Percentiles rank a stretch among this genome's conserved stretches.
Evolutionary conservation across 345 rosid genomes (phyloP).

Genomic region (Gynandropsis gynandra): DNA sequence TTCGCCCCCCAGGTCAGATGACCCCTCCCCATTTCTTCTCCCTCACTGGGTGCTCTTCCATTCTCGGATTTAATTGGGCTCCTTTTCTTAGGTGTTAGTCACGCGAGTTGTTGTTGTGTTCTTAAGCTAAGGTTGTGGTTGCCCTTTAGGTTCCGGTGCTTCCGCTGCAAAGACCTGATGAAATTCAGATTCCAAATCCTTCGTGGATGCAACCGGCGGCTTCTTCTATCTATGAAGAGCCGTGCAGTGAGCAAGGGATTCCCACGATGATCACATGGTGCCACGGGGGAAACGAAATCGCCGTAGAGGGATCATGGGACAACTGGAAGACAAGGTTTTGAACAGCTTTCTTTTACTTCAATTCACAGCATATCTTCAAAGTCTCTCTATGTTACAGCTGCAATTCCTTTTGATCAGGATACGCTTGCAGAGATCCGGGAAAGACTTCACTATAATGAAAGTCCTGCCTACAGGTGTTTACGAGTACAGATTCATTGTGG

Average conservation of each 20-base stretch:
- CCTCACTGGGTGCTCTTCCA: no score
- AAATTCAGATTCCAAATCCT: slow-evolving; percentile 58
- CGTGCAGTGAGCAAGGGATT: slow-evolving; percentile 57
- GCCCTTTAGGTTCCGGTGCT: slow-evolving; percentile 66
- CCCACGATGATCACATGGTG: slow-evolving; percentile 95
- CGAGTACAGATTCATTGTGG: slow-evolving; percentile 84
- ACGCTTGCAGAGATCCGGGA: slow-evolving; percentile 84
- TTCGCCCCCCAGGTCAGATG: slow-evolving; percentile 99
- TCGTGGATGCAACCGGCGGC: slow-evolving; percentile 51
- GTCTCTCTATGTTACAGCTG: slow-evolving; percentile 11
- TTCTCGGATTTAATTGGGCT: slow-evolving; percentile 16
- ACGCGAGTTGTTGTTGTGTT: slow-evolving; percentile 10
- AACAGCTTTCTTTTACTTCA: neutral
- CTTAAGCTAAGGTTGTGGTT: no score
- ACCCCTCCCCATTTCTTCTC: no score
- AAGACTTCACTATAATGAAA: slow-evolving; percentile 90
- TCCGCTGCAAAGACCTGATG: slow-evolving; percentile 88
- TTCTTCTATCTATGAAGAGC: slow-evolving; percentile 47
- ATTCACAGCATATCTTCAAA: neutral
- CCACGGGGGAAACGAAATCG: slow-evolving; percentile 73
- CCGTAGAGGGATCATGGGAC: slow-evolving; percentile 98
- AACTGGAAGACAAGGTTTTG: slow-evolving; percentile 74
- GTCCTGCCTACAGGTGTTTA: slow-evolving; percentile 95
- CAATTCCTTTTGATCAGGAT: slow-evolving; percentile 45
- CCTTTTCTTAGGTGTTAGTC: slow-evolving; percentile 7